Conservation (phyloP, 2,329 filamentous ascomycete genomes). For the Amesomyces nigricolor region DNA sequence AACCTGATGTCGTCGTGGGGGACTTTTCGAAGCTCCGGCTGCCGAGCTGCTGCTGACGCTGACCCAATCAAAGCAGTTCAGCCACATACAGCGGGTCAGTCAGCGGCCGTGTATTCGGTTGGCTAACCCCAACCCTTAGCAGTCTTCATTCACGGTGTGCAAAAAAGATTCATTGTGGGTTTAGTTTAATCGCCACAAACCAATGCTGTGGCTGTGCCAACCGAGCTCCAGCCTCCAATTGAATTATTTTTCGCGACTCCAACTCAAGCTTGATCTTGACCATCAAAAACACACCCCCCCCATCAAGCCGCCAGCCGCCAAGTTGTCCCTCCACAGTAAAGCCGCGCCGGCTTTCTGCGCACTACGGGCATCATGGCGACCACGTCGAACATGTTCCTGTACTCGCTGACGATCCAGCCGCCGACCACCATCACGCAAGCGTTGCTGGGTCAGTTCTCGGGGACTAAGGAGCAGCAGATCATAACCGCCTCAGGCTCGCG, state of each 20-base stretch:
- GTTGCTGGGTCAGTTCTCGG: slow-evolving; percentile 89
- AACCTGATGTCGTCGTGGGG: not conserved
- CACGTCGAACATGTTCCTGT: slow-evolving; percentile 97
- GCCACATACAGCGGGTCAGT: slow-evolving; percentile 6
- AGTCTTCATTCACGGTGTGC: not conserved
- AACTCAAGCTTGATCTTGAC: slow-evolving; percentile 4
- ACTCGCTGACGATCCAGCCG: slow-evolving; percentile 91
- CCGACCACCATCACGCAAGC: slow-evolving; percentile 86
- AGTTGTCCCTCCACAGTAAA: slow-evolving; percentile 16
- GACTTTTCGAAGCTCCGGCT: slow-evolving; percentile 8
- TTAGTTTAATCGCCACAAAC: not conserved
- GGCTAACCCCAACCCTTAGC: not conserved
- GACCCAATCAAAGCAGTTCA: slow-evolving; percentile 14
- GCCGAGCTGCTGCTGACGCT: slow-evolving; percentile 11
- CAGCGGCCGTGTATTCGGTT: not conserved
- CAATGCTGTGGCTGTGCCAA: not conserved
- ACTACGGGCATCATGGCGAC: slow-evolving; percentile 70
- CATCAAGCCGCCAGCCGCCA: slow-evolving; percentile 15
- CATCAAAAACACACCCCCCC: slow-evolving; percentile 14
- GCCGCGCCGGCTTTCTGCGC: slow-evolving; percentile 49
- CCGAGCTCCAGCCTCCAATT: not conserved
- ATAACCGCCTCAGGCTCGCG: slow-evolving; percentile 88
- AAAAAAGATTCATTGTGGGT: not conserved
- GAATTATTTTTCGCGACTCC: not conserved
- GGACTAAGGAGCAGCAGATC: slow-evolving; percentile 96